Base-by-base conservation (phyloP, 1,284 basidiomycete species). In the Agroathelia rolfsii region DNA sequence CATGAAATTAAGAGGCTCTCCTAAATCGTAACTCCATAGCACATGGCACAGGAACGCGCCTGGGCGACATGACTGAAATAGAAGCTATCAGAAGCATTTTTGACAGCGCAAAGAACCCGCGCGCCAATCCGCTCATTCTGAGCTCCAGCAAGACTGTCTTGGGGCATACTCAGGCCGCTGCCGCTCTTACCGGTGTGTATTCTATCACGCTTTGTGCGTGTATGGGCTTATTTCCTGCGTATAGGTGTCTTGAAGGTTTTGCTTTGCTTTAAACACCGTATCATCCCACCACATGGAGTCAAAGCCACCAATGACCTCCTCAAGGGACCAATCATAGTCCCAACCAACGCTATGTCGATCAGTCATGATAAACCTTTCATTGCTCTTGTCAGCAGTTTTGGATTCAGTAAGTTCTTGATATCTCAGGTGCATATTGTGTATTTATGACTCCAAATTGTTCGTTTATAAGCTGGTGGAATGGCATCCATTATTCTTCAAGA, bases 111-210 rank as follows among this genome's bases (percentile, higher is more conserved):
- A 12, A 12, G 23, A n/a, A 26, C n/a, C n/a, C n/a, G n/a, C n/a
- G n/a, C n/a, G n/a, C n/a, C 6, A n/a, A 28, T 18, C 30, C 40
- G 3, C 20, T 44, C 7, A 30, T 39, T 14, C 5, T 44, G n/a
- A 37, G 38, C n/a, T 40, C 41, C 11, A 36, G 35, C 6, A 42
- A 44, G 22, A 44, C 42, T 4, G 17, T 44, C 13, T 30, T 44
- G 10, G 42, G 41, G 2, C 42, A 44, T 31, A 37, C 38, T 17
- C 41, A 44, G 10, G 41, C 33, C 15, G 34, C 42, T 10, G 37
- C 42, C 3, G 28, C 30, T 12, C 28, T 42, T 23, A 41, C 42
- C 18, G 42, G 42, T 44, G 11, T 10, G 42, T 34, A 20, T n/a
- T n/a, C n/a, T 14, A 8, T 12, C 9, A 7, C 3, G 22, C 19